These are phyloP conservation scores for Lasiodiplodia sp. DNA, from an alignment of 2,329 filamentous ascomycete genomes.

Conservation along the genomic window DNA sequence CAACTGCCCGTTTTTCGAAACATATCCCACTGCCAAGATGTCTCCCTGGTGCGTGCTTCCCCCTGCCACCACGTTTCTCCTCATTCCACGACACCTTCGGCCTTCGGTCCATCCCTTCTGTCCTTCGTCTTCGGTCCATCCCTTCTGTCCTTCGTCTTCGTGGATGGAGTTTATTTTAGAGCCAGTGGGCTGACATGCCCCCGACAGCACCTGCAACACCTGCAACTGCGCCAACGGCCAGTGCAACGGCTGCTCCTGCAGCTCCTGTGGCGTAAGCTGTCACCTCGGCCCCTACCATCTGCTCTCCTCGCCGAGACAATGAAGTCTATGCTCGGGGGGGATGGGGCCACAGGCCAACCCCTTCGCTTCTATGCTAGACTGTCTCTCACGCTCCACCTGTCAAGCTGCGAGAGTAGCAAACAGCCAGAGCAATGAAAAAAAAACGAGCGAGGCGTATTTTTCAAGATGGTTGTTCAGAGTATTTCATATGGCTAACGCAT, in stretches of 20 bases:
- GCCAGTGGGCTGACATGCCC: constrained; percentile 19
- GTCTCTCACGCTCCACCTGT: not conserved
- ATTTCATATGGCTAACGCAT: not conserved
- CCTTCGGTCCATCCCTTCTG: not conserved
- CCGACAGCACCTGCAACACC: constrained; percentile 35
- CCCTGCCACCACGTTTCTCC: not conserved
- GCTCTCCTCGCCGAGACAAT: not conserved
- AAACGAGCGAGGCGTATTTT: not conserved
- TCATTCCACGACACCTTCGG: not conserved
- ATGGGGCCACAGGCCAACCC: not conserved
- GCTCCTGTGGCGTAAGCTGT: constrained; percentile 37
- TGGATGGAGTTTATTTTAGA: not conserved
- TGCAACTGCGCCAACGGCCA: constrained; percentile 42
- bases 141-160: not conserved
- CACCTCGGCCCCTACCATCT: constrained; percentile 8
- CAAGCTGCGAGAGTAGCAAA: not conserved
- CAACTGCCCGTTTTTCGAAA: constrained; percentile 3
- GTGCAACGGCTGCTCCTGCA: constrained; percentile 43
- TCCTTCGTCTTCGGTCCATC: not conserved
- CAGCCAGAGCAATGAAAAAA: not conserved
- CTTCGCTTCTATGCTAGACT: not conserved
- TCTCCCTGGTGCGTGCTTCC: constrained; percentile 32
- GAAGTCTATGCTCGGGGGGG: not conserved
- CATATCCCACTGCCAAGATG: constrained; percentile 29
- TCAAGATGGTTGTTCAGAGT: not conserved